Evolutionary conservation across 306 rosid species (phyloP).

Genomic region (Quercus ilex): DNA sequence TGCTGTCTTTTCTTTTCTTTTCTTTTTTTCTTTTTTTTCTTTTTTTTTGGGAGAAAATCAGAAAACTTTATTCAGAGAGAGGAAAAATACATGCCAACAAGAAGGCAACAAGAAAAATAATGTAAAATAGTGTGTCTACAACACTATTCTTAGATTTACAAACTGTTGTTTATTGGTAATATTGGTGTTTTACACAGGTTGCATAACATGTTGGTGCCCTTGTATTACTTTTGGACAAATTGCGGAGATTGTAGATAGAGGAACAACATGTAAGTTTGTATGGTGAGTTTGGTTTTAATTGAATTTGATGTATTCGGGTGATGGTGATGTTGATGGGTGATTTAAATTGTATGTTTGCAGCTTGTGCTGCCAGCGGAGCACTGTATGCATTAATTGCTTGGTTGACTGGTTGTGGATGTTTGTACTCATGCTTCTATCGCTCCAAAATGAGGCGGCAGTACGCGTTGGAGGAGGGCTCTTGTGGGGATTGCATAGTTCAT

Average conservation of each 20-base stretch:
- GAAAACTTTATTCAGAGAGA: too few relatives aligned
- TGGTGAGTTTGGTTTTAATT: too few relatives aligned
- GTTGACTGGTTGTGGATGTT: background rate
- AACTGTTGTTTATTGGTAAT: too few relatives aligned
- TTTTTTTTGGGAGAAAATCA: too few relatives aligned
- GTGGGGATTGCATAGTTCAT: slow-evolving; percentile 14
- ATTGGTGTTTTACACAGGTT: background rate
- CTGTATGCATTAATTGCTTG: background rate
- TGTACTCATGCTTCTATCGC: slow-evolving; percentile 3
- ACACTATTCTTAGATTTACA: too few relatives aligned
- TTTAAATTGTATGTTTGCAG: background rate
- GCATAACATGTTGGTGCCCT: slow-evolving; percentile 3
- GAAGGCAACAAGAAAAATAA: too few relatives aligned
- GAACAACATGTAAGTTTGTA: slow-evolving; percentile 5
- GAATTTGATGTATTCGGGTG: background rate
- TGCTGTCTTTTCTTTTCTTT: too few relatives aligned
- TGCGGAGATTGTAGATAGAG: slow-evolving; percentile 13
- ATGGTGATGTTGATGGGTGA: background rate
- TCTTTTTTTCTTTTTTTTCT: rapidly evolving
- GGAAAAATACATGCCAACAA: too few relatives aligned
- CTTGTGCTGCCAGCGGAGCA: background rate
- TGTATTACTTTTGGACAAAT: slow-evolving; percentile 16
- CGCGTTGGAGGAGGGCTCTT: background rate
- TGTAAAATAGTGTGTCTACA: too few relatives aligned
- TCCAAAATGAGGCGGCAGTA: slow-evolving; percentile 8